Conservation (phyloP, 805 yeast genomes). For the Wickerhamomyces mucosus region DNA sequence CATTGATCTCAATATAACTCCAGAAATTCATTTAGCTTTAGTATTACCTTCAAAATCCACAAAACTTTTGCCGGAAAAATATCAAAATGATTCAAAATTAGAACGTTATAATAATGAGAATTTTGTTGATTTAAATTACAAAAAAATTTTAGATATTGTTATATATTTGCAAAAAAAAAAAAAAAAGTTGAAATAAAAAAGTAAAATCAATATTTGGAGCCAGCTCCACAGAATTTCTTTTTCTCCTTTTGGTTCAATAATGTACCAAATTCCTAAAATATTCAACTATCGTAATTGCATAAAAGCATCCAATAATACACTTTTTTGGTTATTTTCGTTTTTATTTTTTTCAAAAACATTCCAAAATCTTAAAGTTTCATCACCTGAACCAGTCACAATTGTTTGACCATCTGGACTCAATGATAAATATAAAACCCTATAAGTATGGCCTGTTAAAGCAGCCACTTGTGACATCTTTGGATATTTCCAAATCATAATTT, state of each 20-base stretch:
- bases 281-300: slow-evolving; percentile 48
- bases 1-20: not conserved
- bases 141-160: too few species aligned
- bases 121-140: too few species aligned
- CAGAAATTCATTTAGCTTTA: not conserved
- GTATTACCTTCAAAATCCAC: not conserved
- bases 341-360: slow-evolving; percentile 78
- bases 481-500: slow-evolving; percentile 89
- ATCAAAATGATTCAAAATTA: not conserved
- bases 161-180: too few species aligned
- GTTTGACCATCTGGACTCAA: slow-evolving; percentile 95
- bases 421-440: slow-evolving; percentile 80
- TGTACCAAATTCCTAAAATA: too few species aligned
- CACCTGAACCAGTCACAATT: slow-evolving; percentile 97
- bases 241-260: too few species aligned
- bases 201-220: too few species aligned
- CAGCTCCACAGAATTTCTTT: too few species aligned
- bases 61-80: not conserved
- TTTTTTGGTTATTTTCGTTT: slow-evolving; percentile 45
- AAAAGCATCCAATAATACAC: slow-evolving; percentile 64
- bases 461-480: slow-evolving; percentile 89
- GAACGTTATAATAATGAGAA: not conserved
- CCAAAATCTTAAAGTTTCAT: slow-evolving; percentile 94
- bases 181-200: too few species aligned
- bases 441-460: slow-evolving; percentile 88